Evolutionary conservation across 1,284 basidiomycete genomes (phyloP).

Genomic region (Apiotrichum laibachii): DNA sequence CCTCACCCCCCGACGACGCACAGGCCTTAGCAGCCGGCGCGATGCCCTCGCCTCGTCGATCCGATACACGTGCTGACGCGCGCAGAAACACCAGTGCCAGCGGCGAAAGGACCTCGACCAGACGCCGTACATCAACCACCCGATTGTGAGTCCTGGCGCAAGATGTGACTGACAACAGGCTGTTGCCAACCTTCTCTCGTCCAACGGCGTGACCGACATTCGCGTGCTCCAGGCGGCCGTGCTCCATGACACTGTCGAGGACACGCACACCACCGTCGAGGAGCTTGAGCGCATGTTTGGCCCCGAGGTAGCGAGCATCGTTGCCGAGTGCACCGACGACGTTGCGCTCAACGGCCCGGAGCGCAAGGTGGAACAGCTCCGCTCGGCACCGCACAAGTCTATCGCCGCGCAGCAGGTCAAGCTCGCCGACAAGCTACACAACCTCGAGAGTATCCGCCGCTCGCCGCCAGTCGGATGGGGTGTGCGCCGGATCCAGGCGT

Average conservation of each 20-base stretch:
- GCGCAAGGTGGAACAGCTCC: constrained; percentile 50
- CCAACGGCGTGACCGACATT: constrained; percentile 45
- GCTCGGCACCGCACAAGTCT: constrained; percentile 45
- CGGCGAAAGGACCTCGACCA: constrained; percentile 49
- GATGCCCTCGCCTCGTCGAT: neutral
- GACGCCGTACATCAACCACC: constrained; percentile 52
- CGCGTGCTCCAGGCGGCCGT: constrained; percentile 49
- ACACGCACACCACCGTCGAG: constrained; percentile 48
- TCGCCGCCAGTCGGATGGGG: constrained; percentile 49
- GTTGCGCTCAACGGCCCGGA: constrained; percentile 32
- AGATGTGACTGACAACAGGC: constrained; percentile 23
- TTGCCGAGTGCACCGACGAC: constrained; percentile 49
- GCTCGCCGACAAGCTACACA: constrained; percentile 52
- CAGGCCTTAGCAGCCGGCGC: too few relatives aligned
- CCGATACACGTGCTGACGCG: neutral
- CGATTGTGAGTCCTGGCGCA: constrained; percentile 30
- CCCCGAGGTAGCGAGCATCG: constrained; percentile 47
- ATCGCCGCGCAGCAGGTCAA: constrained; percentile 52
- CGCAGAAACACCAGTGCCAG: constrained; percentile 50
- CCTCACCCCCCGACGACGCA: too few relatives aligned
- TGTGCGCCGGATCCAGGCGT: constrained; percentile 45
- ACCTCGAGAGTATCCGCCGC: constrained; percentile 49
- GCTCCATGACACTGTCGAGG: constrained; percentile 53
- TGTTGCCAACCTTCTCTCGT: constrained; percentile 47
- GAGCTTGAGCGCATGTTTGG: constrained; percentile 47